A percentile compares a stretch with the other conserved stretches of the same genome.
phyloP scores from a whole-genome alignment of 176 grass and related monocot species.

The Eragrostis curvula region DNA sequence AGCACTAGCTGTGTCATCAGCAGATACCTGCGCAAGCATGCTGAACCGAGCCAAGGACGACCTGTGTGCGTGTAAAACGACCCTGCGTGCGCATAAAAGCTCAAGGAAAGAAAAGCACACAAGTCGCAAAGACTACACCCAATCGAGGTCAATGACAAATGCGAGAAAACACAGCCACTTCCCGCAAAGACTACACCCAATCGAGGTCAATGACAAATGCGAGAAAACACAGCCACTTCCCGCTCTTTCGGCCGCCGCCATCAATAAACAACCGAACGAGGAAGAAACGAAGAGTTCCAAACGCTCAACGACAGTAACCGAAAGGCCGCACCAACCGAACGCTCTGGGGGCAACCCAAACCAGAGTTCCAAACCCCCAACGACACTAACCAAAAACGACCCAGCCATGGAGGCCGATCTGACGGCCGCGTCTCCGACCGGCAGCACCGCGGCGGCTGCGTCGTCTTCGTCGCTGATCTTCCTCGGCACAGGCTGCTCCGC shows the following conservation, averaged over 20 bases:
- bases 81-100: not conserved
- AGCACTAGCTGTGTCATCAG: no score
- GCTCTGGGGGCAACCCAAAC: not conserved
- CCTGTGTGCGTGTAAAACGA: not conserved
- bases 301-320: no score
- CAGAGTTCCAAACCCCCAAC: not conserved
- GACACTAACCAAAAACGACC: not conserved
- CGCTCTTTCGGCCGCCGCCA: not conserved
- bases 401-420: constrained; percentile 20
- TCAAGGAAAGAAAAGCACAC: not conserved
- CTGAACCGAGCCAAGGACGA: not conserved
- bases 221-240: not conserved
- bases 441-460: not conserved
- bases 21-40: not conserved
- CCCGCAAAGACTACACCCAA: not conserved
- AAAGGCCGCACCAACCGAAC: not conserved
- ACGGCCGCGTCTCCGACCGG: not conserved
- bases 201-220: constrained; percentile 5
- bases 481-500: constrained; percentile 94
- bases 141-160: constrained; percentile 9
- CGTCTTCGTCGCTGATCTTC: constrained; percentile 76
- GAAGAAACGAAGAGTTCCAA: not conserved
- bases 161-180: not conserved
- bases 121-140: not conserved
- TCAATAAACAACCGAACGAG: not conserved